Evolutionary conservation across 495 filamentous ascomycete genomes (phyloP), one percentile per base, ranked within the genome.

Genomic region (Recurvomyces mirabilis): DNA sequence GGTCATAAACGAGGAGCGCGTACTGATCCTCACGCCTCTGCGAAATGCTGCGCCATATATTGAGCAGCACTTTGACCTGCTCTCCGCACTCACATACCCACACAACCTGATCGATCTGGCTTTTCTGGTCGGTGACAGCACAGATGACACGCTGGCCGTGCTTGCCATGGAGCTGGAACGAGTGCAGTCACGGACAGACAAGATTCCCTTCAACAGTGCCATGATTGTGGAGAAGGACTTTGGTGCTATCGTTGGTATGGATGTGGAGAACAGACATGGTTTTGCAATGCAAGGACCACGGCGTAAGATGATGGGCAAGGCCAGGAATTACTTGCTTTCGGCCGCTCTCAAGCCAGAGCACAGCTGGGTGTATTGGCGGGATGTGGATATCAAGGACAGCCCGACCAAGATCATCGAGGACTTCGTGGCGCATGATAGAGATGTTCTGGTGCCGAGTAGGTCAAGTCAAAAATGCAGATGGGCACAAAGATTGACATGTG

Each of bases 311-410:
- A 87, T 98, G 72, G 91, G 80, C 38, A 72, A 73, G 45, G 93
- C 93, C 13, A 74, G 91, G 41, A 98, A 98, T 61, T 96, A 94
- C 61, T 71, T 98, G 18, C 77, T 98, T 10, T 75, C 77, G 37
- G 73, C 86, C 0, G 79, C 91, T 19, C 61, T 98, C 51, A 93
- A 89, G 68, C 72, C 87, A 2, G 84, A 95, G 43, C 91, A 98
- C 61, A 88, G 84, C 6, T 98, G 91, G 91, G 93, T 98, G 19
- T 96, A 95, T 63, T 98, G 91, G 91, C 78, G 93, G 43, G 91
- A 98, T 60, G 87, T 94, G 22, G 91, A 98, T 65, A 95, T 98
- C 55, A 73, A 79, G 20, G 91, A 98, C 52, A 93, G 83, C 60
- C 87, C 93, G 5, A 68, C 69, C 28, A 79, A 73, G 49, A 94